phyloP scores from a whole-genome alignment of 1,284 basidiomycete genomes.

The Lentinula novae-zelandiae region DNA sequence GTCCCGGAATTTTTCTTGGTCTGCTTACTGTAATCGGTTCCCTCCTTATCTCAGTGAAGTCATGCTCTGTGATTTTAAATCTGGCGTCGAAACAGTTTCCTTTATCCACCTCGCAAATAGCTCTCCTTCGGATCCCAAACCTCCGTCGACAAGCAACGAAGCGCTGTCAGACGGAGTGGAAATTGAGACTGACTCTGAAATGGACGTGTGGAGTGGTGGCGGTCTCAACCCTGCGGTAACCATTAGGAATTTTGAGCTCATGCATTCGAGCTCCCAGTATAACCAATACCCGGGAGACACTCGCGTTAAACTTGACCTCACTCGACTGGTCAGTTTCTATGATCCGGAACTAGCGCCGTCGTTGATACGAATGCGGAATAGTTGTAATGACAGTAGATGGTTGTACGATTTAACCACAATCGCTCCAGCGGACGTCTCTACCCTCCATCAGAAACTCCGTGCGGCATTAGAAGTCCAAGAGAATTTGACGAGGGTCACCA shows the following conservation, averaged over 20 bases:
- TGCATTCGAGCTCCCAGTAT: conserved; percentile 37
- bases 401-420: conserved; percentile 30
- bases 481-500: conserved; percentile 15
- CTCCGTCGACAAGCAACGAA: neutral
- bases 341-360: conserved; percentile 34
- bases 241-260: conserved; percentile 22
- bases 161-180: neutral
- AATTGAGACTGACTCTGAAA: neutral
- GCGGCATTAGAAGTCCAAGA: conserved; percentile 16
- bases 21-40: neutral
- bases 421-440: conserved; percentile 15
- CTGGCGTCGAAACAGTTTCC: conserved; percentile 36
- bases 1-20: neutral
- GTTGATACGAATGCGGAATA: conserved; percentile 26
- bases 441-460: conserved; percentile 22
- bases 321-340: conserved; percentile 40
- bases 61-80: conserved; percentile 46
- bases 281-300: conserved; percentile 40
- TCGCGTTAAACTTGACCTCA: conserved; percentile 37
- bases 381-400: conserved; percentile 21
- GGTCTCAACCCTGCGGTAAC: conserved; percentile 9
- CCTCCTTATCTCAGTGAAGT: conserved; percentile 35
- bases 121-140: neutral
- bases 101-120: conserved; percentile 21
- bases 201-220: neutral